phyloP scores from a whole-genome alignment of 2,329 filamentous ascomycete species.

The Alternaria infectoria region DNA sequence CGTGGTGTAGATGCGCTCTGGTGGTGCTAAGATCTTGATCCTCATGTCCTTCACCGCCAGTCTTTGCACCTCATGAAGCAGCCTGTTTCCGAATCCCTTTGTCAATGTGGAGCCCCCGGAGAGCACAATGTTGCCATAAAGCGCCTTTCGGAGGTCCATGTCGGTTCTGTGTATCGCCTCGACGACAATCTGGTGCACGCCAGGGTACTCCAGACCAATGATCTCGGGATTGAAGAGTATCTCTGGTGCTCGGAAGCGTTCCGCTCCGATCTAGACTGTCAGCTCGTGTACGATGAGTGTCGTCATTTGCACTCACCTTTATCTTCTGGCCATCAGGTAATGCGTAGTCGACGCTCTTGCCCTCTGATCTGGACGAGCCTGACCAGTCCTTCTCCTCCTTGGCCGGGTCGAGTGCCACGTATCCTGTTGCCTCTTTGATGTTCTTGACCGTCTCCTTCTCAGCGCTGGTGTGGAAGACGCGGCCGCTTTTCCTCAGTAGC shows the following conservation, averaged over 20 bases:
- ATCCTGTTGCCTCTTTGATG: conserved; percentile 95
- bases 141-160: conserved; percentile 88
- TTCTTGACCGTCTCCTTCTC: conserved; percentile 98
- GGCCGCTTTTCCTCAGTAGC: conserved; percentile 87
- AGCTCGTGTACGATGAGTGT: conserved; percentile 21
- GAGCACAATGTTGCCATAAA: conserved; percentile 96
- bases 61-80: conserved; percentile 89
- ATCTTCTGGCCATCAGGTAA: conserved; percentile 93
- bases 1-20: conserved; percentile 97
- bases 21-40: conserved; percentile 98
- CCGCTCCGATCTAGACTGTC: conserved; percentile 75
- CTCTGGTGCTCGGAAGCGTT: conserved; percentile 94
- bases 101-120: conserved; percentile 95
- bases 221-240: conserved; percentile 98
- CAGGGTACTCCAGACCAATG: conserved; percentile 94
- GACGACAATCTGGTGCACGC: conserved; percentile 96
- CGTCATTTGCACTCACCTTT: conserved; percentile 64
- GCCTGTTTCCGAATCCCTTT: conserved; percentile 92
- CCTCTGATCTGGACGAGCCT: conserved; percentile 73
- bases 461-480: conserved; percentile 95
- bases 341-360: conserved; percentile 83
- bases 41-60: conserved; percentile 98
- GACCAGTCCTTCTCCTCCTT: conserved; percentile 98
- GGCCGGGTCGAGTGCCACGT: conserved; percentile 87
- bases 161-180: conserved; percentile 95